Conservation (phyloP, 768 basidiomycete species). For the Boletus tylopilopsis region DNA sequence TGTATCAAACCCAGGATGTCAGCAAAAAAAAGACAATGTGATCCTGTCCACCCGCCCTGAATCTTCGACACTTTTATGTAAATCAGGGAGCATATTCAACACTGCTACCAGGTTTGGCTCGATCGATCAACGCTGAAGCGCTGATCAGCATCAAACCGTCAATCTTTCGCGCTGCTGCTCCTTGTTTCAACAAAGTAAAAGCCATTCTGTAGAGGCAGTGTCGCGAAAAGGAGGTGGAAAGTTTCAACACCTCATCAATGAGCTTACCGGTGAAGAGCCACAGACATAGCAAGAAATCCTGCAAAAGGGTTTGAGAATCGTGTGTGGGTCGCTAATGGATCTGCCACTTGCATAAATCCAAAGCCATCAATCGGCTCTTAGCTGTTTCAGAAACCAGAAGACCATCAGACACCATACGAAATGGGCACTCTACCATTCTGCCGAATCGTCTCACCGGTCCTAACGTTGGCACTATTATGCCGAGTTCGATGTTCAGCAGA, state of each 20-base stretch:
- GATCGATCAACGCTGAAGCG: too few relatives aligned
- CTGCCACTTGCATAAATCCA: background rate
- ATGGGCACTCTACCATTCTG: background rate
- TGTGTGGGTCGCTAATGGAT: background rate
- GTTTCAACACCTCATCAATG: conserved; percentile 15
- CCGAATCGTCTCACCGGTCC: background rate
- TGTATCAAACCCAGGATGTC: too few relatives aligned
- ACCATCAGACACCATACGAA: background rate
- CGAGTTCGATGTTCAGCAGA: background rate
- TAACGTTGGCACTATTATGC: background rate
- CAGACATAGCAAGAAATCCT: conserved; percentile 22
- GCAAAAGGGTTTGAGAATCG: conserved; percentile 11
- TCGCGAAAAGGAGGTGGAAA: conserved; percentile 21
- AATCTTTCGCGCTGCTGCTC: background rate
- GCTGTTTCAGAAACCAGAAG: background rate
- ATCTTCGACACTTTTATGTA: too few relatives aligned
- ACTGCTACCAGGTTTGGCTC: background rate
- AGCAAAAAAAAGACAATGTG: too few relatives aligned
- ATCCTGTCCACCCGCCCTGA: too few relatives aligned
- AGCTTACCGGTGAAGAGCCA: conserved; percentile 14
- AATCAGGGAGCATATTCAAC: too few relatives aligned
- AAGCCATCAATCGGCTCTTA: conserved; percentile 13
- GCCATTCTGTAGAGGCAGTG: conserved; percentile 17
- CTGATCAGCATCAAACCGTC: background rate
- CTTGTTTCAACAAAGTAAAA: conserved; percentile 11